Base-by-base conservation (phyloP, 2,329 filamentous ascomycete species). In the Colletotrichum lupini region DNA sequence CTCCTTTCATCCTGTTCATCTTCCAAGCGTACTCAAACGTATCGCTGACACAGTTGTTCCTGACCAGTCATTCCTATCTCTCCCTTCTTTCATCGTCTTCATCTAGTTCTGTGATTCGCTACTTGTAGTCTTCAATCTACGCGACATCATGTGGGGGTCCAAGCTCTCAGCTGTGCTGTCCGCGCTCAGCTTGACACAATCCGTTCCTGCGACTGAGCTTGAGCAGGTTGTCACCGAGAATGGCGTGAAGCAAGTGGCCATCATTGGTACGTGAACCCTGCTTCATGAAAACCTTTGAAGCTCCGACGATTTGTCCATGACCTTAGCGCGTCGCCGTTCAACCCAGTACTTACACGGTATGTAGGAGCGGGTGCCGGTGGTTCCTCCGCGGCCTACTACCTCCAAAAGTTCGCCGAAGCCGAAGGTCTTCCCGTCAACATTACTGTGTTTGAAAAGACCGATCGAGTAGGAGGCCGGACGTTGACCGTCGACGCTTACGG, bases 331-430 rank as follows among this genome's bases (percentile, higher is more conserved):
- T 52, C 35, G 49, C 9, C 22, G 26, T 22, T 26, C 22, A 9
- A 24, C 46, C 5, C 14, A 11, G 30, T 65, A 52, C 56, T 74
- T 65, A 67, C 55, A 60, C 19, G 14, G 24, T 19, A 49, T 46
- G 24, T 75, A 97, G 96, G 97, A 74, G 96, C 96, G 77, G 97
- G 97, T 59, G 92, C 97, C 56, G 96, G 91, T 35, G 97, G 97
- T 35, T 91, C 97, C 5, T 97, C 95, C 2, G 87, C 95, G 3
- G 95, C 97, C 0, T 98, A 97, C 82, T 91, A 96, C 79, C 86
- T 99, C 59, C 88, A 88, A 52, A 90, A 92, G 78, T 95, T 92
- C 81, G 93, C 94, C 26, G 83, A 89, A 4, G 83, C 89, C 71
- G 86, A 87, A n/a, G 85, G 85, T 22, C 82, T 93, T 22, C 84